Evolutionary conservation across 371 early-diverging fungal genomes (phyloP).

Genomic region (Massospora cicadina): DNA sequence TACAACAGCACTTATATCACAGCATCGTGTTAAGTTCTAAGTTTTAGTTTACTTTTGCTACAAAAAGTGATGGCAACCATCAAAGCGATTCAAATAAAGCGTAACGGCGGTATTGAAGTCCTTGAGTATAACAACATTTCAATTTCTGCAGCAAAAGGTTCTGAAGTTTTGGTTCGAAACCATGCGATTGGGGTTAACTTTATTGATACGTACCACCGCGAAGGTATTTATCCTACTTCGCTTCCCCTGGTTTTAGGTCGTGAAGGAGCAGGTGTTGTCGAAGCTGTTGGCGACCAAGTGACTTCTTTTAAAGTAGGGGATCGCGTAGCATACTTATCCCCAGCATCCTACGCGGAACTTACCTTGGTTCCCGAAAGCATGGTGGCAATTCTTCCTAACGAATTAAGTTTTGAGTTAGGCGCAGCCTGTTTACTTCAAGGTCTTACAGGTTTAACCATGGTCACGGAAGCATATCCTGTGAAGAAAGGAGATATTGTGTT

Average conservation of each 20-base stretch:
- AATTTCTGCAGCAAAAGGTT: slow-evolving; percentile 26
- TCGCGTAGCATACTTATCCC: slow-evolving; percentile 55
- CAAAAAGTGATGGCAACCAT: background rate
- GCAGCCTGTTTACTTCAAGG: slow-evolving; percentile 54
- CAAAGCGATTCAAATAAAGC: slow-evolving; percentile 49
- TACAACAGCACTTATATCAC: background rate
- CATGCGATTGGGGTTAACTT: slow-evolving; percentile 70
- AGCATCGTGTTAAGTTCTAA: background rate
- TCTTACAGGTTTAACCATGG: slow-evolving; percentile 65
- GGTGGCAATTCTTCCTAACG: slow-evolving; percentile 32
- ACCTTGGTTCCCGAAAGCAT: slow-evolving; percentile 24
- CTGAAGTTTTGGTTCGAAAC: slow-evolving; percentile 61
- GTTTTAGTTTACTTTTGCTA: background rate
- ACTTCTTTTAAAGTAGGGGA: slow-evolving; percentile 57
- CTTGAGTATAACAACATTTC: slow-evolving; percentile 34
- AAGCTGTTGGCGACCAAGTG: slow-evolving; percentile 48
- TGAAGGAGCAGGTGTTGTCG: slow-evolving; percentile 74
- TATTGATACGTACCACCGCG: slow-evolving; percentile 85
- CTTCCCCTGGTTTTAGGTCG: slow-evolving; percentile 58
- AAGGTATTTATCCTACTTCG: slow-evolving; percentile 56
- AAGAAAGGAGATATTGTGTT: slow-evolving; percentile 59
- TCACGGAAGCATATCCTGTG: slow-evolving; percentile 50
- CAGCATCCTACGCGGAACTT: slow-evolving; percentile 63
- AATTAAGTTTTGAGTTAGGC: slow-evolving; percentile 34
- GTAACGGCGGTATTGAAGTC: slow-evolving; percentile 52